Evolutionary conservation across 345 rosid genomes (phyloP).

Genomic region (Tarenaya hassleriana): DNA sequence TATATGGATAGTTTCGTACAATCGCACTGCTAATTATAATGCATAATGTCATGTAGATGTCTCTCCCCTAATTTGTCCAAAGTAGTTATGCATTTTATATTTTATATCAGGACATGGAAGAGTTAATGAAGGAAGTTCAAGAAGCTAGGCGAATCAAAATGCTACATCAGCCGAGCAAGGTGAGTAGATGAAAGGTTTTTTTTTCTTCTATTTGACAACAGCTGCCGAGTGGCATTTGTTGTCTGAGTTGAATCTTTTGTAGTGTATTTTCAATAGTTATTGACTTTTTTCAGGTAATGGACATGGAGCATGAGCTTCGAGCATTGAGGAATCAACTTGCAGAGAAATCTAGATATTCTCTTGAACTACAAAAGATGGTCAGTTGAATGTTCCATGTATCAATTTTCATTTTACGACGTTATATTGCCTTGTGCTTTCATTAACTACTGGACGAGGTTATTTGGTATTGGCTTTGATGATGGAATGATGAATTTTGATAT

Average conservation of each 20-base stretch:
- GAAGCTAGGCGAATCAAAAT: constrained; percentile 97
- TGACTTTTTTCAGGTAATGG: constrained; percentile 61
- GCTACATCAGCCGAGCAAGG: constrained; percentile 99
- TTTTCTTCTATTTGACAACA: neutral
- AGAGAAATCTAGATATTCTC: constrained; percentile 65
- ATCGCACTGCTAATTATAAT: neutral
- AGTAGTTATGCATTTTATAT: neutral
- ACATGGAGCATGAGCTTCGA: constrained; percentile 82
- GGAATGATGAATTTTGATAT: constrained; percentile 14
- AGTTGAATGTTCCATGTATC: neutral
- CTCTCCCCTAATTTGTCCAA: neutral
- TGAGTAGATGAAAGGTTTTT: constrained; percentile 23
- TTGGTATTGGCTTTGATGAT: constrained; percentile 2
- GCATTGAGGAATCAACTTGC: constrained; percentile 78
- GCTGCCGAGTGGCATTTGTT: neutral
- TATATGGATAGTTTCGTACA: constrained; percentile 3
- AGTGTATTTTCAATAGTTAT: neutral
- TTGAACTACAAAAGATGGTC: constrained; percentile 75
- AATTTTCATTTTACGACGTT: neutral
- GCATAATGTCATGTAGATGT: neutral
- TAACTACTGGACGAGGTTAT: constrained; percentile 17
- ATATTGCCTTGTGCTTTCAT: neutral
- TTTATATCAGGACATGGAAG: constrained; percentile 70
- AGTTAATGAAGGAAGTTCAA: constrained; percentile 96
- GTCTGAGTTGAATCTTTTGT: constrained; percentile 3